phyloP scores from a whole-genome alignment of 169 alveolate genomes.

The Toxoplasma gondii region DNA sequence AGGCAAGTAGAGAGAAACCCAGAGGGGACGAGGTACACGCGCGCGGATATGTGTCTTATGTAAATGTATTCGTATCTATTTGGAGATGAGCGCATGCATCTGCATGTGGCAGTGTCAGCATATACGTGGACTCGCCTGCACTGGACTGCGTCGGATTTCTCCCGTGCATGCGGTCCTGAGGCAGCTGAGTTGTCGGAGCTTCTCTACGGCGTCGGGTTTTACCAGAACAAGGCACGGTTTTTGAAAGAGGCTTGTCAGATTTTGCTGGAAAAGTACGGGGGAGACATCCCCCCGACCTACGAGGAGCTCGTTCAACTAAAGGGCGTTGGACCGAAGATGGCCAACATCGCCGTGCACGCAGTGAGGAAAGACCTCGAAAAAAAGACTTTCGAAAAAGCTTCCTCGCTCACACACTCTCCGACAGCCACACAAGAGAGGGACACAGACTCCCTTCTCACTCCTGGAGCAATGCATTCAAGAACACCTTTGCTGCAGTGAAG shows the following conservation, averaged over 20 bases:
- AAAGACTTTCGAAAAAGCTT: background rate
- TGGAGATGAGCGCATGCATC: no score
- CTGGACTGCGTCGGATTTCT: no score
- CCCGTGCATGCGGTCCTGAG: background rate
- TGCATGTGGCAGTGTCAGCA: no score
- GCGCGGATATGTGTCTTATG: no score
- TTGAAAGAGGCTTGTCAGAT: constrained; percentile 87
- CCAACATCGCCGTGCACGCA: constrained; percentile 88
- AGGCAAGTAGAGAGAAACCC: background rate
- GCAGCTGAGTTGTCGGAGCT: constrained; percentile 84
- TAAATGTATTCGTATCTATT: no score
- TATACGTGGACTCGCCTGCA: no score
- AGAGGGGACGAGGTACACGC: no score
- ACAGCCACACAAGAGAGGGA: no score
- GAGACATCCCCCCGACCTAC: constrained; percentile 89
- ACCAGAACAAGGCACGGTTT: constrained; percentile 91
- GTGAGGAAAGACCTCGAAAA: constrained; percentile 71
- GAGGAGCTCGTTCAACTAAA: constrained; percentile 89
- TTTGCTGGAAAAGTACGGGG: constrained; percentile 84
- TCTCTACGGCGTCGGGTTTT: constrained; percentile 92
- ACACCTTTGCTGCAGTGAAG: no score
- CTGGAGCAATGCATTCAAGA: no score
- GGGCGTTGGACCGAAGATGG: constrained; percentile 97
- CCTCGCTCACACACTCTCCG: no score
- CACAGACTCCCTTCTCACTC: no score